Base-by-base conservation (phyloP, 768 basidiomycete species). In the Phylloporus scabripes region DNA sequence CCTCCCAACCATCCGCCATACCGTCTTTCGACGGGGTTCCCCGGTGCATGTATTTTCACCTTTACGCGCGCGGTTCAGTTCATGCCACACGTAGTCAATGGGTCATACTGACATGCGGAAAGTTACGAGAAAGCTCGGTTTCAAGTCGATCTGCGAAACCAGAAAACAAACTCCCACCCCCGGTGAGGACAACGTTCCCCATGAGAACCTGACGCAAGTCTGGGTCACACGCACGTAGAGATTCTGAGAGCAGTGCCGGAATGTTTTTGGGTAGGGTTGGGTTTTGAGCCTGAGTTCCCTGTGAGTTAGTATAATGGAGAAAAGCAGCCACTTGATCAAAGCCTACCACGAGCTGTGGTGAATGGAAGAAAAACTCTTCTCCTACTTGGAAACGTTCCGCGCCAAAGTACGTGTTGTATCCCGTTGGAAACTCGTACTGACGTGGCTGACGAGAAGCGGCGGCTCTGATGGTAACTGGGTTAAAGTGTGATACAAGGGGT, bases 1-100 rank as follows among this genome's bases (percentile, higher is more conserved):
- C 95, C 96, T 10, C 96, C 96, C 7, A 99, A 72, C 96, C 96
- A 99, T 17, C 87, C 84, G 12, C 92, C 87, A 65, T 92, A 96
- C 49, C 86, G 80, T 40, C 95, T 80, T 66, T 98, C 96, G 43
- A 85, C 77, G 0, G 89, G 82, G 60, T 92, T 92, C 10, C 93
- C 92, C 3, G 96, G 87, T 0, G 93, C 85, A 59, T 95, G 90
- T 34, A 95, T 86, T 74, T 93, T 94, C 49, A 89, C 80, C 83
- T 94, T 68, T 57, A 70, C 54, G 37, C n/a, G 51, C 24, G 4
- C 39, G 53, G 29, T 37, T 61, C 18, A 54, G 46, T 53, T 37
- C 40, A 43, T 15, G n/a, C n/a, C 36, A 26, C 41, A 34, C 15
- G 28, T 28, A 23, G 11, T 47, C 5, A 29, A 44, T 21, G 43